phyloP scores from a whole-genome alignment of 371 early-diverging fungal species.

The Mortierella sp. region DNA sequence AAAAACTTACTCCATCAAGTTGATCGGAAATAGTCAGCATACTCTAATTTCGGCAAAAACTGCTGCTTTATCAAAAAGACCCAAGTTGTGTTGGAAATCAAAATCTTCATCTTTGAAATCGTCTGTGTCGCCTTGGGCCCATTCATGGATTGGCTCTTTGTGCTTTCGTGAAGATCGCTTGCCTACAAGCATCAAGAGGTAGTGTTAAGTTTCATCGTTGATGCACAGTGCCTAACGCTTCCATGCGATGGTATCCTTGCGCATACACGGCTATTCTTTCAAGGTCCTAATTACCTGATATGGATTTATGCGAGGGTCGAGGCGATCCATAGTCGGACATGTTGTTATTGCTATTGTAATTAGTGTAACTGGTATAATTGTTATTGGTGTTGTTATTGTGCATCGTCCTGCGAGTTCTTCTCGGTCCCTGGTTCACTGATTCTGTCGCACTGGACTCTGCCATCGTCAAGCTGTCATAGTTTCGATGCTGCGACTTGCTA shows the following conservation, averaged over 20 bases:
- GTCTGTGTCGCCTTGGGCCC: slow-evolving; percentile 72
- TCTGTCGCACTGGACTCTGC: slow-evolving; percentile 55
- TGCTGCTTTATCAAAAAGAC: slow-evolving; percentile 82
- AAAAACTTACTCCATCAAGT: background rate
- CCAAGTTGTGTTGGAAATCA: slow-evolving; percentile 84
- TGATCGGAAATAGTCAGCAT: slow-evolving; percentile 12
- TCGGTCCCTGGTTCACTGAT: slow-evolving; percentile 33
- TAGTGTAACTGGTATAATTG: slow-evolving; percentile 20
- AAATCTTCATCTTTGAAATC: slow-evolving; percentile 78
- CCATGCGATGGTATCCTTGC: background rate
- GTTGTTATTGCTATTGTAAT: slow-evolving; percentile 34
- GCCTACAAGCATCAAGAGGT: slow-evolving; percentile 11
- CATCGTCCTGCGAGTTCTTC: slow-evolving; percentile 25
- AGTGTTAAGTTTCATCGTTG: background rate
- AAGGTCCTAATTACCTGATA: slow-evolving; percentile 20
- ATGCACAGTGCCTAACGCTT: background rate
- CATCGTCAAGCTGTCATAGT: slow-evolving; percentile 26
- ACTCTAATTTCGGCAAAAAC: slow-evolving; percentile 87
- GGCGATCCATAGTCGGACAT: slow-evolving; percentile 51
- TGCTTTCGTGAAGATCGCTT: slow-evolving; percentile 34
- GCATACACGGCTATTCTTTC: background rate
- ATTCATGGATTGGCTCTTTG: slow-evolving; percentile 56
- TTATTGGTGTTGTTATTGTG: slow-evolving; percentile 23
- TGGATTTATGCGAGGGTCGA: slow-evolving; percentile 23
- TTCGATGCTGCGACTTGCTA: slow-evolving; percentile 21